phyloP scores from a whole-genome alignment of 495 filamentous ascomycete genomes.

The Platismatia glauca region DNA sequence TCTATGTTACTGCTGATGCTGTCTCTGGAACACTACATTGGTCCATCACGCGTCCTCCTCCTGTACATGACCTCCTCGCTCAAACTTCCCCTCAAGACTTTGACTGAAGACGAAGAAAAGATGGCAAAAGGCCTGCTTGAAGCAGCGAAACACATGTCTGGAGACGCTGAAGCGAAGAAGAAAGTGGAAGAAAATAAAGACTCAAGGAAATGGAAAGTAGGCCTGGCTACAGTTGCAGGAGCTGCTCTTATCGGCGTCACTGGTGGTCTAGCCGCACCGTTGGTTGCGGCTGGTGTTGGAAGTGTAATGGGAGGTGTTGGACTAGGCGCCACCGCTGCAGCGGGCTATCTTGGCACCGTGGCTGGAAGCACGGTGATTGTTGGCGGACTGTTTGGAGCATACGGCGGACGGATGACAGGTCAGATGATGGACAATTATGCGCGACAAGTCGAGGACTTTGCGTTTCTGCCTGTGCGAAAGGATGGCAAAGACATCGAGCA shows the following conservation, averaged over 20 bases:
- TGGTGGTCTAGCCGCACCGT: slow-evolving; percentile 69
- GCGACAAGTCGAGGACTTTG: slow-evolving; percentile 81
- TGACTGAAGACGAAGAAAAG: slow-evolving; percentile 63
- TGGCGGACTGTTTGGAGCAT: slow-evolving; percentile 80
- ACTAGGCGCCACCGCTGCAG: slow-evolving; percentile 67
- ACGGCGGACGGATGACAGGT: slow-evolving; percentile 74
- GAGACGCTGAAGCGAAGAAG: slow-evolving; percentile 56
- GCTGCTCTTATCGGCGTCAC: slow-evolving; percentile 74
- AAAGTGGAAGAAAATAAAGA: slow-evolving; percentile 56
- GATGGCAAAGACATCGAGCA: slow-evolving; percentile 30
- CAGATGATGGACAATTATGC: slow-evolving; percentile 83
- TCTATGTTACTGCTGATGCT: slow-evolving; percentile 65
- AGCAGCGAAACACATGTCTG: slow-evolving; percentile 59
- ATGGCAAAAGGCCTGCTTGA: slow-evolving; percentile 66
- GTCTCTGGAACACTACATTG: slow-evolving; percentile 68
- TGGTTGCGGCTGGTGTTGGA: slow-evolving; percentile 75
- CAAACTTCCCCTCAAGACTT: slow-evolving; percentile 49
- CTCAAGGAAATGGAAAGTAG: slow-evolving; percentile 68
- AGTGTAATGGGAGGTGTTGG: slow-evolving; percentile 73
- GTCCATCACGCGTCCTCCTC: slow-evolving; percentile 67
- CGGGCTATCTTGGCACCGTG: slow-evolving; percentile 63
- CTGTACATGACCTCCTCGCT: slow-evolving; percentile 61
- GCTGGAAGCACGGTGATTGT: slow-evolving; percentile 68
- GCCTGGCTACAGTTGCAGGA: slow-evolving; percentile 65
- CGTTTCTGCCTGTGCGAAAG: slow-evolving; percentile 60